phyloP scores from a whole-genome alignment of 352 stramenopile genomes.

The Globisporangium recalcitrans region DNA sequence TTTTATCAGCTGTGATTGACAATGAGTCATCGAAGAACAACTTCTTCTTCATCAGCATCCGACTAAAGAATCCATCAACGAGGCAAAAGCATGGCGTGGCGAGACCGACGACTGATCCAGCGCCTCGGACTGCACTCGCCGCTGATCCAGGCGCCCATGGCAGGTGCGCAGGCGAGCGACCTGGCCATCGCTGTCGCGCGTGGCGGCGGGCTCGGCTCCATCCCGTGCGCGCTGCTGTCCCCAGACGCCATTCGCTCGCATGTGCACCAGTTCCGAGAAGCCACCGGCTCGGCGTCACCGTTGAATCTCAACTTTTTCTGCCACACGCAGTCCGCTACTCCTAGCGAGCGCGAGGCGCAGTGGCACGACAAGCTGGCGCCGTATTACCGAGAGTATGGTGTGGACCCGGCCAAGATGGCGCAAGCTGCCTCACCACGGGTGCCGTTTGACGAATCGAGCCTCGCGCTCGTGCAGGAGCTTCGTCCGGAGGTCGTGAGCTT shows the following conservation, averaged over 20 bases:
- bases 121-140: constrained; percentile 20
- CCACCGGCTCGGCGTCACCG: neutral
- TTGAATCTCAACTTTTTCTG: constrained; percentile 72
- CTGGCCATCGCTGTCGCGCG: constrained; percentile 36
- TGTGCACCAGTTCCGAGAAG: constrained; percentile 8
- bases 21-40: neutral
- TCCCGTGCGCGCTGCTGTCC: constrained; percentile 33
- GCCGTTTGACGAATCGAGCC: constrained; percentile 30
- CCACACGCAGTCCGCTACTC: constrained; percentile 17
- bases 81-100: neutral
- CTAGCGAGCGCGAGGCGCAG: constrained; percentile 5
- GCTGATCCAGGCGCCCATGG: constrained; percentile 54
- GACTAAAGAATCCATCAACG: neutral
- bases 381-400: constrained; percentile 7
- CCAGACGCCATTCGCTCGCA: constrained; percentile 23
- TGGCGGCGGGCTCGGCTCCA: constrained; percentile 42
- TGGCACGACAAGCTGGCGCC: constrained; percentile 21
- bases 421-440: constrained; percentile 10
- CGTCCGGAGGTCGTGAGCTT: constrained; percentile 60
- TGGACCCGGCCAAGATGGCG: neutral
- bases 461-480: constrained; percentile 36
- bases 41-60: too few species aligned
- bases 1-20: too few species aligned
- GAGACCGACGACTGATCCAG: constrained; percentile 4
- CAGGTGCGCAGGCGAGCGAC: constrained; percentile 30